Evolutionary conservation across 371 early-diverging fungal species (phyloP), one percentile per base, ranked within the genome.

Genomic region (Lichtheimia ornata): DNA sequence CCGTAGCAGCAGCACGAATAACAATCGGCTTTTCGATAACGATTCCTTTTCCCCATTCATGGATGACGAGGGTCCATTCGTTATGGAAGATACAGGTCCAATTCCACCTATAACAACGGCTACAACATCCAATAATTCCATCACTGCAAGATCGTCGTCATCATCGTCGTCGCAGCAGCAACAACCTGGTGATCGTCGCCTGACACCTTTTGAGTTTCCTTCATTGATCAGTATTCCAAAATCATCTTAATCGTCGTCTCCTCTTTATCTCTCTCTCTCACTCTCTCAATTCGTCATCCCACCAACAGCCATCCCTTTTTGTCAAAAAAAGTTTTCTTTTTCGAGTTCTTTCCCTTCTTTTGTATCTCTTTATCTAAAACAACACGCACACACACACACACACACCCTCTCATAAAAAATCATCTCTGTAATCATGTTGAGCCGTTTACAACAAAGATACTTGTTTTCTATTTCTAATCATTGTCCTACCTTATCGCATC

Each of bases 51-150:
- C 71, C 28, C 72, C 76, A 5, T 75, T 72, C 55, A 64, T 15
- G 12, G 66, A 65, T 40, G 74, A 76, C 18, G 80, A 76, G 15
- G 73, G 69, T 2, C 74, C 74, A 51, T 79, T 79, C 43, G 56
- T 59, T 43, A 76, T 79, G 76, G 80, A 79, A 25, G 80, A 79
- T 51, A 53, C 70, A 20, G 61, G 40, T 9, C 24, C 20, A 41
- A 44, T 42, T 7, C 22, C 44, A 56, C 41, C 45, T 24, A 20
- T 20, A n/a, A 56, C 57, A 20, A 27, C 53, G 15, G 27, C 27
- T 50, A 56, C 43, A 24, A 50, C 44, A 22, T 47, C 47, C 47
- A 35, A 17, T 40, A 51, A n/a, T 41, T 50, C 22, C 61, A 56
- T 42, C 56, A 51, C 51, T 51, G 45, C 54, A 30, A 61, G n/a